Evolutionary conservation across 768 basidiomycete species (phyloP).

Genomic region (Cyathus striatus): DNA sequence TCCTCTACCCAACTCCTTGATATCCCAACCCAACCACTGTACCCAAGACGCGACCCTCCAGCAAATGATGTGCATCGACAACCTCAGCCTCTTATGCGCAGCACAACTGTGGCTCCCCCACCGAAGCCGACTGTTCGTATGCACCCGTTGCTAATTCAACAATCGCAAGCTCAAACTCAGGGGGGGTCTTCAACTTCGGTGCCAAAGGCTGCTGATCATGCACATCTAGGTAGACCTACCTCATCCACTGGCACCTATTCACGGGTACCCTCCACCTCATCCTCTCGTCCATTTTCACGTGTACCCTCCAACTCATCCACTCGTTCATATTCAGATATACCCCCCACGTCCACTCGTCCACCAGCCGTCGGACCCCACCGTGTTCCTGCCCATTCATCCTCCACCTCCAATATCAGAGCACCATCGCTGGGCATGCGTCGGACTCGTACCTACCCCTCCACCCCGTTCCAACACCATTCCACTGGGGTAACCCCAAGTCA

Average conservation of each 20-base stretch:
- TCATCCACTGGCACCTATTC: slow-evolving; percentile 1
- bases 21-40: background rate
- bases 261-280: slow-evolving; percentile 7
- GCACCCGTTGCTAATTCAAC: background rate
- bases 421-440: slow-evolving; percentile 36
- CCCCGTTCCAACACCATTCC: slow-evolving; percentile 1
- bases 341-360: slow-evolving; percentile 1
- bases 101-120: background rate
- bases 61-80: background rate
- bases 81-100: no score
- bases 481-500: background rate
- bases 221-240: no score
- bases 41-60: background rate
- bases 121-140: background rate
- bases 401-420: slow-evolving; percentile 22
- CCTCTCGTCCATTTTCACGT: slow-evolving; percentile 7
- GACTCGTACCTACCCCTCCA: slow-evolving; percentile 16
- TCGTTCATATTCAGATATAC: background rate
- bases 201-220: background rate
- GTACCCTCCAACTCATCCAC: slow-evolving; percentile 2
- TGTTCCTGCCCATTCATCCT: slow-evolving; percentile 6
- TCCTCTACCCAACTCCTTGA: background rate
- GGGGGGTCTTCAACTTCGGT: background rate
- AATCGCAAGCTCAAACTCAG: background rate
- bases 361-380: slow-evolving; percentile 3